Conservation (phyloP, 2,329 filamentous ascomycete genomes). For the Nothophoma quercina region DNA sequence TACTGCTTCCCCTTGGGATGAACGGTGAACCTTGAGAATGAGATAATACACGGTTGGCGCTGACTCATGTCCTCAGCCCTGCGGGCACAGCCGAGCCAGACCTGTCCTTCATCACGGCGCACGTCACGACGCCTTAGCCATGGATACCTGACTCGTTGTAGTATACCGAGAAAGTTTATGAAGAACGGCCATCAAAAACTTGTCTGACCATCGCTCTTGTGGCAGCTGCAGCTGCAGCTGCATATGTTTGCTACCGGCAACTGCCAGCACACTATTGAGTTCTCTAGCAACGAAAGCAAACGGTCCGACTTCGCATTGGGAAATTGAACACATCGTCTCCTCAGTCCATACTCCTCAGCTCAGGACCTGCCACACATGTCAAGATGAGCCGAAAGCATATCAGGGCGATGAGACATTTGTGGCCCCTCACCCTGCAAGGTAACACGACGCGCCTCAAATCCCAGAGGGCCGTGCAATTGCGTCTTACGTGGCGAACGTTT, state of each 20-base stretch:
- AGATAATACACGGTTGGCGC: background rate
- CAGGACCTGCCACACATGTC: no score
- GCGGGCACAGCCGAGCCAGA: conserved; percentile 15
- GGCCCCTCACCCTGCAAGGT: no score
- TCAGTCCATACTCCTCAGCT: no score
- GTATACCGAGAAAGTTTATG: background rate
- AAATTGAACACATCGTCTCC: background rate
- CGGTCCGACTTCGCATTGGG: background rate
- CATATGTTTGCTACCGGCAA: background rate
- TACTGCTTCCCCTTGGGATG: no score
- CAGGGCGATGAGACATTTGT: no score
- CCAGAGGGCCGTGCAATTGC: background rate
- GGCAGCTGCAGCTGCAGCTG: no score
- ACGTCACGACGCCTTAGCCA: conserved; percentile 2
- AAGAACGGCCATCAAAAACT: background rate
- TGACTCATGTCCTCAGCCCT: background rate
- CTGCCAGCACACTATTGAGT: background rate
- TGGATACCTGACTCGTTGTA: background rate
- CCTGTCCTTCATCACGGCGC: background rate
- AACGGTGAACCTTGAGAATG: background rate
- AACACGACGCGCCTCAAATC: no score
- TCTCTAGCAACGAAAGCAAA: background rate
- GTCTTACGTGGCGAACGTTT: background rate
- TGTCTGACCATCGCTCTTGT: background rate
- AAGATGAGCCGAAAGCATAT: no score